phyloP scores from a whole-genome alignment of 2,329 filamentous ascomycete genomes.

The Coniochaeta sp. region DNA sequence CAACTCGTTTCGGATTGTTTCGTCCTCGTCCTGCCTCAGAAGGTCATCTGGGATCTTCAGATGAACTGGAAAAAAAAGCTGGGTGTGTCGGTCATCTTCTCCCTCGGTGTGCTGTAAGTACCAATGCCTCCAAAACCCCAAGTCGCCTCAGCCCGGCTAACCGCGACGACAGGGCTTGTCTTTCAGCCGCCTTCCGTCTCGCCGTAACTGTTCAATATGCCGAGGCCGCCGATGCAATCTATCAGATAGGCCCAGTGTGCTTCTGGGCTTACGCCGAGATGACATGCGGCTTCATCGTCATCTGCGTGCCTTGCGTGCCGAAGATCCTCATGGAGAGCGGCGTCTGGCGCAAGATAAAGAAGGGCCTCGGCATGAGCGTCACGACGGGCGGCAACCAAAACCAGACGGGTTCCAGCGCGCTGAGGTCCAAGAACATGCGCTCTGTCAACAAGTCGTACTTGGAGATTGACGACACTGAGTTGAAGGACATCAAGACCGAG shows the following conservation, averaged over 20 bases:
- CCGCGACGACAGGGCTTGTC: slow-evolving; percentile 24
- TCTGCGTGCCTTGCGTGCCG: slow-evolving; percentile 9
- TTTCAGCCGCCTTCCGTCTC: slow-evolving; percentile 31
- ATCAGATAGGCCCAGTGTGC: slow-evolving; percentile 27
- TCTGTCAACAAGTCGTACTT: slow-evolving; percentile 7
- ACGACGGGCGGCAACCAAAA: not conserved
- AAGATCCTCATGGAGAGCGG: slow-evolving; percentile 11
- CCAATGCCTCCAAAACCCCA: not conserved
- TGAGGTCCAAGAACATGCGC: slow-evolving; percentile 6
- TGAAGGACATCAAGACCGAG: slow-evolving; percentile 7
- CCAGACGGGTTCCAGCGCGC: slow-evolving; percentile 2
- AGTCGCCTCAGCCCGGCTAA: not conserved
- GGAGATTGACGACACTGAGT: slow-evolving; percentile 7
- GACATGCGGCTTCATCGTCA: slow-evolving; percentile 33
- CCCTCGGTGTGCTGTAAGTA: slow-evolving; percentile 23
- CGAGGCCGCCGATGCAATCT: slow-evolving; percentile 23
- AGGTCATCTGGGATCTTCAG: slow-evolving; percentile 24
- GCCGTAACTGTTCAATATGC: slow-evolving; percentile 22
- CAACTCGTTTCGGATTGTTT: slow-evolving; percentile 23
- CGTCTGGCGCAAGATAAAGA: slow-evolving; percentile 12
- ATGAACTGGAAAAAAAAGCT: slow-evolving; percentile 21
- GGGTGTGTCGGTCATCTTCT: slow-evolving; percentile 24
- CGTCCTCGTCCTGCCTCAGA: slow-evolving; percentile 26
- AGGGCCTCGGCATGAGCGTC: slow-evolving; percentile 10
- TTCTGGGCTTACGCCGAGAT: slow-evolving; percentile 38